These are phyloP conservation scores for Phylloporus scabripes DNA, from an alignment of 768 basidiomycete genomes.

Conservation along the genomic window DNA sequence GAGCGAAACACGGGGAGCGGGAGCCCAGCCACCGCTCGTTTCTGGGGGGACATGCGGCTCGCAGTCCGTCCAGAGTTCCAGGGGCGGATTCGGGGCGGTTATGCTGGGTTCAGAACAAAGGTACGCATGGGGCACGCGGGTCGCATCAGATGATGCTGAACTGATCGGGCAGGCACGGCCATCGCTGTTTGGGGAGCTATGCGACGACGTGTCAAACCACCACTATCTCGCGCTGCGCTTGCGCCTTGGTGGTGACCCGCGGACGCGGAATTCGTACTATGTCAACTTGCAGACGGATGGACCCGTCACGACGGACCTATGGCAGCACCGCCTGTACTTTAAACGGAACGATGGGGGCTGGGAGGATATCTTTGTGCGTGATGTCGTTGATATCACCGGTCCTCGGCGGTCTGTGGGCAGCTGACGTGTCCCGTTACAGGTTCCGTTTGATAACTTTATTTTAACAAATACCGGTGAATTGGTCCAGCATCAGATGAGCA, in stretches of 20 bases:
- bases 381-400: background rate
- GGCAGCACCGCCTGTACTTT: slow-evolving; percentile 91
- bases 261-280: slow-evolving; percentile 80
- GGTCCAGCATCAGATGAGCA: slow-evolving; percentile 62
- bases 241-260: slow-evolving; percentile 69
- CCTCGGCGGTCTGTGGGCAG: background rate
- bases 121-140: slow-evolving; percentile 35
- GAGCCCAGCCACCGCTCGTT: slow-evolving; percentile 53
- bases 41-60: slow-evolving; percentile 77
- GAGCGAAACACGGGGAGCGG: slow-evolving; percentile 42
- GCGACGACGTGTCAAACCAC: slow-evolving; percentile 80
- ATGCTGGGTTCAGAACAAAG: slow-evolving; percentile 87
- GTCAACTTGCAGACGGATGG: slow-evolving; percentile 92
- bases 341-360: slow-evolving; percentile 57
- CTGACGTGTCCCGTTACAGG: slow-evolving; percentile 38
- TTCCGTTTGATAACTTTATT: slow-evolving; percentile 75
- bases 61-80: slow-evolving; percentile 62
- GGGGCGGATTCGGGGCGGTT: slow-evolving; percentile 73
- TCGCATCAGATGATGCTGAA: background rate
- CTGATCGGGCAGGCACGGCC: slow-evolving; percentile 48
- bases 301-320: slow-evolving; percentile 76
- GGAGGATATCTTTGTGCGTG: slow-evolving; percentile 75
- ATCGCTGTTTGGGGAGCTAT: slow-evolving; percentile 82
- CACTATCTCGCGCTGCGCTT: slow-evolving; percentile 77
- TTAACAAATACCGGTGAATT: slow-evolving; percentile 70